These are phyloP conservation scores for Juncus effusus DNA, from an alignment of 176 grass and related monocot genomes.

Conservation along the genomic window DNA sequence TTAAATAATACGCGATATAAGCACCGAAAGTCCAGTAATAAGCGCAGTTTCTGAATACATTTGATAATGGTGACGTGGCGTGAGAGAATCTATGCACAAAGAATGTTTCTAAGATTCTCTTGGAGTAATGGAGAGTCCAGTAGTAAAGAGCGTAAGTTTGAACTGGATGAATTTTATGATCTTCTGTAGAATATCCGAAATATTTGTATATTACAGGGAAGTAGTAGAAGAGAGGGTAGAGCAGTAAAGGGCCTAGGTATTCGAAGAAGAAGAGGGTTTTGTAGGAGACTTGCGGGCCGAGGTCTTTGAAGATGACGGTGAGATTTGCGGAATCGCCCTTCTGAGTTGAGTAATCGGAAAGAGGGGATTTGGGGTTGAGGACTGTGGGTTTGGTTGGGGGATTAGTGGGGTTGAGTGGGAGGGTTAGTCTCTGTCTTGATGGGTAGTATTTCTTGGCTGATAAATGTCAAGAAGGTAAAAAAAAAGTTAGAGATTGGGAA, in stretches of 20 bases:
- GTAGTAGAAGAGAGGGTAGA: constrained; percentile 94
- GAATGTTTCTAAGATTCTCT: constrained; percentile 92
- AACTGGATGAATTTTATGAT: constrained; percentile 58
- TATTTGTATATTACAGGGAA: constrained; percentile 71
- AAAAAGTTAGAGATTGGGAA: too few relatives aligned
- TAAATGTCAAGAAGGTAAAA: constrained; percentile 6
- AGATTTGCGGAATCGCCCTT: constrained; percentile 48
- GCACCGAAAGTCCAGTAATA: constrained; percentile 95
- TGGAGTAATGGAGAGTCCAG: constrained; percentile 93
- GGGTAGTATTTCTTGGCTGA: constrained; percentile 92
- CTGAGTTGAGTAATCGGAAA: constrained; percentile 66
- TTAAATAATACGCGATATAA: constrained; percentile 89
- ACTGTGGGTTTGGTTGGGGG: constrained; percentile 53
- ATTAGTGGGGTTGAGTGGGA: constrained; percentile 46
- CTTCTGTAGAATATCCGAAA: constrained; percentile 52
- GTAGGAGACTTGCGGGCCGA: constrained; percentile 73
- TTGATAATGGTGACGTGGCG: constrained; percentile 78
- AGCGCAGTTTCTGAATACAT: constrained; percentile 86
- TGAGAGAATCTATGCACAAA: constrained; percentile 95
- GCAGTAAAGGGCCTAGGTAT: constrained; percentile 72
- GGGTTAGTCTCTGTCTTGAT: constrained; percentile 74
- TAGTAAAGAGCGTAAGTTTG: constrained; percentile 97
- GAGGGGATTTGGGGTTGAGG: constrained; percentile 54
- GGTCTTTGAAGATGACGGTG: constrained; percentile 86
- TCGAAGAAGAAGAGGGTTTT: constrained; percentile 94